phyloP scores from a whole-genome alignment of 2,329 filamentous ascomycete species.

The Penicillium nordicum region DNA sequence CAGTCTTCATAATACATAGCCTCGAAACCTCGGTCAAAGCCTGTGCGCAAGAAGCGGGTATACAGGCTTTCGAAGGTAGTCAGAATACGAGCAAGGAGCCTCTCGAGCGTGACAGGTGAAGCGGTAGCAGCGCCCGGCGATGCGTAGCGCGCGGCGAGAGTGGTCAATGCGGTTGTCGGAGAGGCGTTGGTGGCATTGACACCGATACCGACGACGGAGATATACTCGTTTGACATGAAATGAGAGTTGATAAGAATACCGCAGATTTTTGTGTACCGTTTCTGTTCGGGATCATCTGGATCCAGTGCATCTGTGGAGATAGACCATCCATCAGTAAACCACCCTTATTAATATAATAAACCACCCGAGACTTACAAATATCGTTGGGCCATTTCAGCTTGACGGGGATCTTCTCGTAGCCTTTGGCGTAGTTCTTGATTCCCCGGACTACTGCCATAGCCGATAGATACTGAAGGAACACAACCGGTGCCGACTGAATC shows the following conservation, averaged over 20 bases:
- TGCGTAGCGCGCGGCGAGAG: slow-evolving; percentile 55
- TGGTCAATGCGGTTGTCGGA: slow-evolving; percentile 82
- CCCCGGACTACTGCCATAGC: slow-evolving; percentile 84
- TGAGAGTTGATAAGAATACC: slow-evolving; percentile 89
- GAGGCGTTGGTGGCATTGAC: slow-evolving; percentile 79
- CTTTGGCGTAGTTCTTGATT: slow-evolving; percentile 72
- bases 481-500: slow-evolving; percentile 69
- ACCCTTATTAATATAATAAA: neutral
- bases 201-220: slow-evolving; percentile 80
- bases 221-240: slow-evolving; percentile 73
- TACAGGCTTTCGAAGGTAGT: slow-evolving; percentile 75
- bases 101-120: slow-evolving; percentile 69
- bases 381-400: slow-evolving; percentile 98
- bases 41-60: slow-evolving; percentile 66
- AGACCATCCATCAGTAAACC: neutral
- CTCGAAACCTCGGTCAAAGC: slow-evolving; percentile 73
- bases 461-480: slow-evolving; percentile 91
- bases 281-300: slow-evolving; percentile 50
- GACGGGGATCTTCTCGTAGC: slow-evolving; percentile 72
- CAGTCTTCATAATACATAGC: slow-evolving; percentile 75
- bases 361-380: slow-evolving; percentile 59
- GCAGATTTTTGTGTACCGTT: slow-evolving; percentile 78
- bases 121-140: slow-evolving; percentile 52
- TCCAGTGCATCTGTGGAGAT: slow-evolving; percentile 59
- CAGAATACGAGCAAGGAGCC: slow-evolving; percentile 75